phyloP scores from a whole-genome alignment of 495 filamentous ascomycete species.

The Aspergillus cristatus region DNA sequence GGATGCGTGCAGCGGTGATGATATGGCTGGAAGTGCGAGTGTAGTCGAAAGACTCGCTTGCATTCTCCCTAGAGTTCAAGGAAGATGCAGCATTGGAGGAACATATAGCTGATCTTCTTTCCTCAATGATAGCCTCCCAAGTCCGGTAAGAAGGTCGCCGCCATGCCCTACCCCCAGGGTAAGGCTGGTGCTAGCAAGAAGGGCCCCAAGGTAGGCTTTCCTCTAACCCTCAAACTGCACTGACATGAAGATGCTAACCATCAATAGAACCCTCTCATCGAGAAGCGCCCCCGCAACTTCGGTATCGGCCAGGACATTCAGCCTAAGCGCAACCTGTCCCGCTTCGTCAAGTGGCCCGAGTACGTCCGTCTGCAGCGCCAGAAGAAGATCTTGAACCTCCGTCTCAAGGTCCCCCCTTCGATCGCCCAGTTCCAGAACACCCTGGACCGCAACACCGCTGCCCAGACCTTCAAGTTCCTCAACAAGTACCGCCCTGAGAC shows the following conservation, averaged over 20 bases:
- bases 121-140: slow-evolving; percentile 99
- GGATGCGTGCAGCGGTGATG: slow-evolving; percentile 51
- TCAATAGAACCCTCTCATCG: slow-evolving; percentile 93
- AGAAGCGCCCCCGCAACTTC: slow-evolving; percentile 95
- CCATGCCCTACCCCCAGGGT: slow-evolving; percentile 89
- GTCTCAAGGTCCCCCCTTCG: slow-evolving; percentile 95
- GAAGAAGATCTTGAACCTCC: slow-evolving; percentile 98
- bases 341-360: slow-evolving; percentile 99
- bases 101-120: slow-evolving; percentile 87
- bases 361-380: slow-evolving; percentile 99
- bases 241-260: slow-evolving; percentile 18
- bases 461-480: slow-evolving; percentile 95
- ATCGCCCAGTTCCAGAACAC: slow-evolving; percentile 96
- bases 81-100: slow-evolving; percentile 71
- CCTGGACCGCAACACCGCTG: slow-evolving; percentile 97
- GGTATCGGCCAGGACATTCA: slow-evolving; percentile 99
- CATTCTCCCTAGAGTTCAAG: slow-evolving; percentile 86
- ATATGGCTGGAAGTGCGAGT: slow-evolving; percentile 73
- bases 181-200: slow-evolving; percentile 91
- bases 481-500: slow-evolving; percentile 99
- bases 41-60: slow-evolving; percentile 46
- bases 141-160: slow-evolving; percentile 88
- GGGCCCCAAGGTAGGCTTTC: slow-evolving; percentile 74
- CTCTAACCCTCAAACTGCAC: slow-evolving; percentile 16
- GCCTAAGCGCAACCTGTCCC: slow-evolving; percentile 91